These are phyloP conservation scores for Nemophila menziesii DNA, from an alignment of 257 asterid species.

Conservation along the genomic window DNA sequence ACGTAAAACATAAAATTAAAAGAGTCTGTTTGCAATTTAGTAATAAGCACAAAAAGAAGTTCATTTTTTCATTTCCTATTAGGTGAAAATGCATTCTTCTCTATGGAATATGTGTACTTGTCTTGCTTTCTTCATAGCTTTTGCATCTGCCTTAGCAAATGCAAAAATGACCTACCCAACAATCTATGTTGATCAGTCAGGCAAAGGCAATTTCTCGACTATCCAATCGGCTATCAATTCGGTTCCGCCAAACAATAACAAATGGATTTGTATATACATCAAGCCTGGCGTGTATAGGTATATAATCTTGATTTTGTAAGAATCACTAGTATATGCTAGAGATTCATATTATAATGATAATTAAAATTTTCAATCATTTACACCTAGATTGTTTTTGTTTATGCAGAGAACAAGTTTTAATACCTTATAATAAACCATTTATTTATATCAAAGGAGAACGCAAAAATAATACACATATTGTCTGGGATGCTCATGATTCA, in stretches of 20 bases:
- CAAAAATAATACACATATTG: slow-evolving; percentile 17
- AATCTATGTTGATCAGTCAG: slow-evolving; percentile 25
- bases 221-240: slow-evolving; percentile 48
- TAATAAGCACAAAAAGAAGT: neutral
- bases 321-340: too few relatives aligned
- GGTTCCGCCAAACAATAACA: slow-evolving; percentile 29
- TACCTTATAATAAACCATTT: slow-evolving; percentile 38
- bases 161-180: slow-evolving; percentile 7
- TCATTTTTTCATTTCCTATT: neutral
- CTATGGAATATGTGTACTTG: neutral
- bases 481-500: slow-evolving; percentile 25
- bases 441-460: slow-evolving; percentile 44
- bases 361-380: neutral
- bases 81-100: slow-evolving; percentile 12
- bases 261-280: slow-evolving; percentile 34
- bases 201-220: slow-evolving; percentile 13
- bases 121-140: slow-evolving; percentile 4
- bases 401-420: slow-evolving; percentile 42
- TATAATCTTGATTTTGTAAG: neutral
- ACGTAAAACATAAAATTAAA: neutral
- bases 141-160: slow-evolving; percentile 10
- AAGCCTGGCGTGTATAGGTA: slow-evolving; percentile 45
- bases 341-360: neutral
- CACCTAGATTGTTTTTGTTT: neutral
- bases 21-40: neutral